Evolutionary conservation across 108 stramenopile species (phyloP), one percentile per base, ranked within the genome.

Genomic region (Phaeodactylum tricornutum): DNA sequence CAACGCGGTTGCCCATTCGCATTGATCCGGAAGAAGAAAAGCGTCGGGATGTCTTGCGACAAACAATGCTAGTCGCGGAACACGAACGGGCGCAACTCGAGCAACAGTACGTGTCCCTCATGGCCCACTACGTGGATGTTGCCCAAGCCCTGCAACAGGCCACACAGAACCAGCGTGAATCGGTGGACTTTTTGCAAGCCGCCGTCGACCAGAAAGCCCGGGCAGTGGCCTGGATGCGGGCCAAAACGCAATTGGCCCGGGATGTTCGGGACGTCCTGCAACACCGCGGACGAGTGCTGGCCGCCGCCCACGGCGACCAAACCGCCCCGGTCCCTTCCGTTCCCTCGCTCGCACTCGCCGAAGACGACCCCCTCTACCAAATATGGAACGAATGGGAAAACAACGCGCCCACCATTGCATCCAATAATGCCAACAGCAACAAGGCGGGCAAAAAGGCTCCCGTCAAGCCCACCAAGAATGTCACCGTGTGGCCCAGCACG

Each of bases 21-120:
- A 84, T 91, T 43, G 89, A 91, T 67, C 89, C 89, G 26, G 89
- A 91, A 61, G 82, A 86, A 52, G 89, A 91, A 59, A 91, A 91
- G 53, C 77, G 84, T 3, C 28, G 86, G 23, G 37, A 71, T 2
- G 41, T 51, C n/a, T 45, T 86, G n/a, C 74, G 83, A 6, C 74
- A 77, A 41, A 77, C 70, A 26, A 83, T 93, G 45, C 67, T 72
- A 17, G 59, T 50, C 4, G 73, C 79, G 50, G 92, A 93, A 57
- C 66, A 75, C 9, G 56, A 71, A 45, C 74, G 92, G 7, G 87
- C 86, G 48, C 39, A 72, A 15, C 62, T 86, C 26, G 92, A 93
- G 56, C 66, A 67, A 2, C 67, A 87, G 47, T 93, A 88, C 62
- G 50, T 88, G 43, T 71, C 74, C 19, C 62, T 88, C 15, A 61